Base-by-base conservation (phyloP, 1,284 basidiomycete species). In the Cryptococcus sp. region DNA sequence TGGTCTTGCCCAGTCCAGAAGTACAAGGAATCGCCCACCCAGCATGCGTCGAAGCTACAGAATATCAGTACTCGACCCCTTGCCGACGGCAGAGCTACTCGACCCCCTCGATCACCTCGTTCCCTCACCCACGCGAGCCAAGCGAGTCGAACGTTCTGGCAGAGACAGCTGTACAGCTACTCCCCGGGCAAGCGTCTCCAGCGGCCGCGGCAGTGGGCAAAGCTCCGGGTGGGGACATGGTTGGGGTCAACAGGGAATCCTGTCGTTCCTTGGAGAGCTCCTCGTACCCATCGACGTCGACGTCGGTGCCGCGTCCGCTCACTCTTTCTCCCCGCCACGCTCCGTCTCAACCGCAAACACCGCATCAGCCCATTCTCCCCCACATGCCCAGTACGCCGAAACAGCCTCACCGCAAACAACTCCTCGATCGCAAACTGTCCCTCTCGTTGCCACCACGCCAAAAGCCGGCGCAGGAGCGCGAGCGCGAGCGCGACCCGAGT, bases 81-180 rank as follows among this genome's bases (percentile, higher is more conserved):
- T 65, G 46, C 63, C 63, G 13, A 61, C 59, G 42, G 54, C 63
- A 52, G 57, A 60, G 46, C 40, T 65, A 54, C 49, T 61, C 51
- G 63, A 65, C 51, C 63, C 63, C 47, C 63, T 65, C 57, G 63
- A 58, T 54, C 59, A 64, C 49, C 54, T 65, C 54, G 42, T 58
- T 54, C 47, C 50, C 57, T 19, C 17, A 53, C 11, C 42, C 27
- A 25, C 35, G 31, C 42, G 19, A 23, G 25, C 25, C 38, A 47
- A 27, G 25, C 48, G 16, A 49, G 17, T 35, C 31, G 31, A 42
- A 44, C n/a, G 6, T 8, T 25, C 8, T 39, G 17, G 40, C 8
- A 11, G 13, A 11, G 3, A 50, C 40, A 11, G 19, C 48, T 19
- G 31, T 42, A 50, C 27, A 23, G 7, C 47, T 50, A 27, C n/a